Evolutionary conservation across 164 flowering plant species (phyloP).

Genomic region (Stephania yunnanensis): DNA sequence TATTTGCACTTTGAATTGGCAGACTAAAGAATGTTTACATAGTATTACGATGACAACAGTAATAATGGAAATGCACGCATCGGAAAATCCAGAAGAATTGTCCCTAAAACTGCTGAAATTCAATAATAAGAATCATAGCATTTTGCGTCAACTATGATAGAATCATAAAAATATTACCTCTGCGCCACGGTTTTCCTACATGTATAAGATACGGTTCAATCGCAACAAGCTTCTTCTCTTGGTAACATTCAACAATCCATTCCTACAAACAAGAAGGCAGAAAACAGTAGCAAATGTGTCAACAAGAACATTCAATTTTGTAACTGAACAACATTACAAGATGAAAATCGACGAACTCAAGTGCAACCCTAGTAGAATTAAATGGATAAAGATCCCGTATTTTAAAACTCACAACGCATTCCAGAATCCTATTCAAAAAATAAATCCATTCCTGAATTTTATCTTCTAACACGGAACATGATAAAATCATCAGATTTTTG

Average conservation of each 20-base stretch:
- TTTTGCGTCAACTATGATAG: conserved; percentile 29
- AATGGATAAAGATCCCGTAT: no score
- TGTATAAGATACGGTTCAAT: conserved; percentile 88
- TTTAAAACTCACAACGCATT: no score
- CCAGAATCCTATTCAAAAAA: no score
- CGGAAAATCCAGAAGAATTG: no score
- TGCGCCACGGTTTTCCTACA: conserved; percentile 95
- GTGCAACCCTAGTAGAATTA: neutral
- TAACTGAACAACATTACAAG: neutral
- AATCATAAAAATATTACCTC: conserved; percentile 19
- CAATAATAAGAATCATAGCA: neutral
- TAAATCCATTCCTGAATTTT: no score
- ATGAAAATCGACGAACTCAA: neutral
- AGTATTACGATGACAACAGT: no score
- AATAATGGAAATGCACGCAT: no score
- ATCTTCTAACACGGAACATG: neutral
- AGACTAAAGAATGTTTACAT: no score
- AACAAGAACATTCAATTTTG: neutral
- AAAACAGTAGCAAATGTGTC: neutral
- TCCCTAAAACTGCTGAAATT: no score
- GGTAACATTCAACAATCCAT: conserved; percentile 81
- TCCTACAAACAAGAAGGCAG: conserved; percentile 36
- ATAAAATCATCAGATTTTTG: no score
- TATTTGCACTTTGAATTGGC: neutral
- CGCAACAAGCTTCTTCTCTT: conserved; percentile 70